A percentile compares a stretch with the other conserved stretches of the same genome.
phyloP scores from a whole-genome alignment of 371 early-diverging fungal genomes.

The Mucor plumbeus region DNA sequence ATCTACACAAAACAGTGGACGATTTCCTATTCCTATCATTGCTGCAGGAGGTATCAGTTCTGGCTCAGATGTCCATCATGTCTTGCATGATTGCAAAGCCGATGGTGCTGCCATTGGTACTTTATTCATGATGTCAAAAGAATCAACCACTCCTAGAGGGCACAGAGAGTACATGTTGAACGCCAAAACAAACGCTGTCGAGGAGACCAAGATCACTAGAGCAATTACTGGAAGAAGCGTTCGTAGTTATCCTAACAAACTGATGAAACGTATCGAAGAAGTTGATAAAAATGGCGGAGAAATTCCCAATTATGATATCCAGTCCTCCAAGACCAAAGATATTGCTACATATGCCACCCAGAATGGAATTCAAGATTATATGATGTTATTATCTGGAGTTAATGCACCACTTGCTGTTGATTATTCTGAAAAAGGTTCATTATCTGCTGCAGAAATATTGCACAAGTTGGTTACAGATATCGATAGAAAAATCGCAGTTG shows the following conservation, averaged over 20 bases:
- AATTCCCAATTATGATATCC: constrained; percentile 46
- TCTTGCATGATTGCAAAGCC: constrained; percentile 27
- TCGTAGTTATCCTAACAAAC: constrained; percentile 41
- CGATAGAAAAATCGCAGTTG: not conserved
- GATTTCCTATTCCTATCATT: constrained; percentile 32
- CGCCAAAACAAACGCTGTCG: constrained; percentile 4
- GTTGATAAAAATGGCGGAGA: not conserved
- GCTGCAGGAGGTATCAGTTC: constrained; percentile 53
- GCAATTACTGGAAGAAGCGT: constrained; percentile 43
- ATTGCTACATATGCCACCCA: constrained; percentile 38
- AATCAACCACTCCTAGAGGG: constrained; percentile 34
- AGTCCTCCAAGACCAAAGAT: constrained; percentile 48
- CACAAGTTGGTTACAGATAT: constrained; percentile 35
- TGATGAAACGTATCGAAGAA: constrained; percentile 40
- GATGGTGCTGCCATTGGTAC: constrained; percentile 51
- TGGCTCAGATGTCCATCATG: constrained; percentile 27
- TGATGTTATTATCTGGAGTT: constrained; percentile 39
- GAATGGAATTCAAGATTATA: constrained; percentile 35
- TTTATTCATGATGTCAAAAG: constrained; percentile 45
- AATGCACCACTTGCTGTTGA: constrained; percentile 33
- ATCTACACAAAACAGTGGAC: not conserved
- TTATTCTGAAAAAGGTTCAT: constrained; percentile 40
- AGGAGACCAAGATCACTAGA: constrained; percentile 34
- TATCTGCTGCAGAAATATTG: constrained; percentile 37
- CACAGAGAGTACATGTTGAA: constrained; percentile 36